phyloP scores from a whole-genome alignment of 352 stramenopile genomes.

The Phytophthora foliorum region DNA sequence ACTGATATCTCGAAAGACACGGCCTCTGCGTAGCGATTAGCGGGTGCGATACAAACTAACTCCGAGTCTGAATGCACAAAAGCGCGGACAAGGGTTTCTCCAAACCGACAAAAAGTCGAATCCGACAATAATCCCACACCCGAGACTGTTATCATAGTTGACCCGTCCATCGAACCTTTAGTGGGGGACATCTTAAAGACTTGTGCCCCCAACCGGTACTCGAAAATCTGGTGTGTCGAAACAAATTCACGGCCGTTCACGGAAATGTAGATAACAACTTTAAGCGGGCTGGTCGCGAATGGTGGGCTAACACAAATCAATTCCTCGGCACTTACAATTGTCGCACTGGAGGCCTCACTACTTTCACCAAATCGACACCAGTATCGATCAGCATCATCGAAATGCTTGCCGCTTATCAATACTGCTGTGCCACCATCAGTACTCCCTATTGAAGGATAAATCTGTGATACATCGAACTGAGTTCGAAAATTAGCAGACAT shows the following conservation, averaged over 20 bases:
- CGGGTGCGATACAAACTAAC: slow-evolving; percentile 56
- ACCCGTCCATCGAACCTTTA: slow-evolving; percentile 56
- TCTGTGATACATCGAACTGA: slow-evolving; percentile 47
- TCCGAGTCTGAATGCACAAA: slow-evolving; percentile 47
- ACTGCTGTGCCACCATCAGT: slow-evolving; percentile 65
- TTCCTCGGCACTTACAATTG: slow-evolving; percentile 30
- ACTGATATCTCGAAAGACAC: slow-evolving; percentile 78
- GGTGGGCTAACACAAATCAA: slow-evolving; percentile 55
- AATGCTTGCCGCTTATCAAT: slow-evolving; percentile 63
- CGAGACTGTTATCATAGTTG: slow-evolving; percentile 61
- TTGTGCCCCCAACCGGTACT: slow-evolving; percentile 50
- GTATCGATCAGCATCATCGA: slow-evolving; percentile 42
- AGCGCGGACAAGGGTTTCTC: slow-evolving; percentile 43
- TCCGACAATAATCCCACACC: slow-evolving; percentile 50
- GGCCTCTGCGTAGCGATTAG: slow-evolving; percentile 39
- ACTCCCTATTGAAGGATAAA: slow-evolving; percentile 60
- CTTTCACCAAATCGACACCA: slow-evolving; percentile 76
- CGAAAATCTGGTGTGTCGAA: slow-evolving; percentile 55
- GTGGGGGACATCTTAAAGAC: slow-evolving; percentile 59
- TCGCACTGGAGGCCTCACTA: slow-evolving; percentile 37
- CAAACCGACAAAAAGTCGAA: slow-evolving; percentile 64
- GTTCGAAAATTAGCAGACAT: slow-evolving; percentile 42
- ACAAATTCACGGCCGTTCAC: slow-evolving; percentile 83
- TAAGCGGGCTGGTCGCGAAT: slow-evolving; percentile 27
- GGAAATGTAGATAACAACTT: slow-evolving; percentile 58